Base-by-base conservation (phyloP, 176 grass and related monocot genomes). In the Zoysia pacifica region DNA sequence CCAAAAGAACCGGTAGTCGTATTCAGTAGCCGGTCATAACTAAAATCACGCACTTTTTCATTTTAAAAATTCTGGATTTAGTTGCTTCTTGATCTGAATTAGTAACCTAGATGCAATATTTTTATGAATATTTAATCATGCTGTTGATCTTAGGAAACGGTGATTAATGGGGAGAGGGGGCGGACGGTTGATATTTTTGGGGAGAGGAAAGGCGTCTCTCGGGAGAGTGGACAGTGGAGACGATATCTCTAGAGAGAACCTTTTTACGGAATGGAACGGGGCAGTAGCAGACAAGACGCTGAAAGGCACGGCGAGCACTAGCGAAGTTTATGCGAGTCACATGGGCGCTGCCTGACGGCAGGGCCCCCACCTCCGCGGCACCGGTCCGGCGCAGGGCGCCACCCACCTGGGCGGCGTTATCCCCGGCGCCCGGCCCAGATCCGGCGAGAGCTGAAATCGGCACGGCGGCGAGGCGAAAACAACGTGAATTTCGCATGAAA, bases 121-220 rank as follows among this genome's bases (percentile, higher is more conserved):
- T 52, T 9, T 38, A 41, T 73, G 52, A 36, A 15, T 46, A 37
- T 48, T 18, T 49, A 64, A 11, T 63, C 45, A 11, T 50, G 75
- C 8, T 19, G 9, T 52, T 66, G 36, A 6, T 28, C 48, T 28
- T 4, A 67, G 19, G 36, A 54, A 8, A 48, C 3, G 48, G 42
- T 76, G 40, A 36, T 9, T 2, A 36, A 9, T 15, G 1, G 18
- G 28, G 50, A 11, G 0, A 18, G 38, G 11, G 60, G 76, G 35
- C 0, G 61, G 78, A 64, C 14, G 68, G 81, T 38, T 40, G 86
- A 83, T 83, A 83, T 88, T 88, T 79, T 68, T 9, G 54, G 46
- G 4, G 12, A n/a, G 11, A 4, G 11, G 20, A 14, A 4, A 12
- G 35, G 19, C 12, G 10, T 1, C 15, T 14, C 28, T 53, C 14